A percentile compares a stretch with the other conserved stretches of the same genome.
phyloP scores from a whole-genome alignment of 2,329 filamentous ascomycete species.

The Thermothelomyces thermophilus region DNA sequence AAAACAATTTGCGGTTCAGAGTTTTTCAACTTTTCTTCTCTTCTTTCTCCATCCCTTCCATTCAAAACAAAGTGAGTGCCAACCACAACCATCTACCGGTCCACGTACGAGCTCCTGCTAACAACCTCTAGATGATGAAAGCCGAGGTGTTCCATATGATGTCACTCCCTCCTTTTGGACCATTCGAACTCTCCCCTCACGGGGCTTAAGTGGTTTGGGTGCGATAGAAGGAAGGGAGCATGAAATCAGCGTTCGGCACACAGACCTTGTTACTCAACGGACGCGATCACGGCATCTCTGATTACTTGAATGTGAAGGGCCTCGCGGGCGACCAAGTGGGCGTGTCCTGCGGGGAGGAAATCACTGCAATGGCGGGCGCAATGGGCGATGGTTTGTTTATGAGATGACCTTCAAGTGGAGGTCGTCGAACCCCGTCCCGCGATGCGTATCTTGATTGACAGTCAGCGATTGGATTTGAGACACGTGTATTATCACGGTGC shows the following conservation, averaged over 20 bases:
- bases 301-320: slow-evolving; percentile 41
- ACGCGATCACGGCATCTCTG: slow-evolving; percentile 99
- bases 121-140: slow-evolving; percentile 86
- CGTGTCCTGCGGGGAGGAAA: not conserved
- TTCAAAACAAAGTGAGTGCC: slow-evolving; percentile 89
- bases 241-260: slow-evolving; percentile 99
- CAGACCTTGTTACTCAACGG: slow-evolving; percentile 89
- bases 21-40: slow-evolving; percentile 34
- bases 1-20: slow-evolving; percentile 25
- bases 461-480: not conserved
- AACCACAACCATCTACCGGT: slow-evolving; percentile 15
- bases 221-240: slow-evolving; percentile 58
- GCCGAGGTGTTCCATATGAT: slow-evolving; percentile 94
- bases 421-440: not conserved
- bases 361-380: not conserved
- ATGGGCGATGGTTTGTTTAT: not conserved
- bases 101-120: not conserved
- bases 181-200: slow-evolving; percentile 76
- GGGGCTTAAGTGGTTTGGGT: slow-evolving; percentile 83
- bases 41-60: slow-evolving; percentile 78
- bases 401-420: not conserved
- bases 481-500: not conserved
- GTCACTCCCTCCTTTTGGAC: slow-evolving; percentile 58
- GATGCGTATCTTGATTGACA: not conserved
- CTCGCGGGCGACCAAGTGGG: slow-evolving; percentile 12